A percentile compares a stretch with the other conserved stretches of the same genome.
Evolutionary conservation across 2,329 filamentous ascomycete species (phyloP).

Genomic region (Lachnellula arida): DNA sequence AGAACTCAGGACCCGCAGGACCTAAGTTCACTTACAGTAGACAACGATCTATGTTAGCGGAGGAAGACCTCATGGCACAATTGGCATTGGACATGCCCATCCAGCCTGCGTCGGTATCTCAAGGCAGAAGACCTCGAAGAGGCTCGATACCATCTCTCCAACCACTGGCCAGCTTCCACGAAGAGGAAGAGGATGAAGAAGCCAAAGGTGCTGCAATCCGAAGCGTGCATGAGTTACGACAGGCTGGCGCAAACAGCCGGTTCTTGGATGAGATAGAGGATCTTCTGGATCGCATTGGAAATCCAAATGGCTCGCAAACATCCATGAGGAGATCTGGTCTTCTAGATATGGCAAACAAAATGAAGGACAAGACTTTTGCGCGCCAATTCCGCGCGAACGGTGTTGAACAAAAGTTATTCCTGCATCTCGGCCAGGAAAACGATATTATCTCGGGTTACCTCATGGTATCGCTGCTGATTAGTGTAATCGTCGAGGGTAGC

Average conservation of each 20-base stretch:
- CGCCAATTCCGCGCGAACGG: constrained; percentile 70
- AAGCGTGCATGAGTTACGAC: constrained; percentile 61
- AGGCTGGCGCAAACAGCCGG: constrained; percentile 62
- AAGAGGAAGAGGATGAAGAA: constrained; percentile 27
- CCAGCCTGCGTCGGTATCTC: constrained; percentile 11
- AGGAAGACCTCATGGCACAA: constrained; percentile 30
- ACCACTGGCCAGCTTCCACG: constrained; percentile 26
- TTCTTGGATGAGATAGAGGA: constrained; percentile 64
- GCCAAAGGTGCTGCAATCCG: constrained; percentile 43
- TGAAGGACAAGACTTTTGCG: constrained; percentile 58
- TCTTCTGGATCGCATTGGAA: constrained; percentile 55
- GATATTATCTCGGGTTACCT: constrained; percentile 61
- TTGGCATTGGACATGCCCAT: constrained; percentile 28
- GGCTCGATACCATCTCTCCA: constrained; percentile 26
- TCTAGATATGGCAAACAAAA: constrained; percentile 54
- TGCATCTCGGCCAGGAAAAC: constrained; percentile 52
- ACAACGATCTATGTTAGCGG: constrained; percentile 32
- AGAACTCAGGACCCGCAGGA: constrained; percentile 27
- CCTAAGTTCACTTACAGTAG: constrained; percentile 32
- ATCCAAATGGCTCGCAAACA: constrained; percentile 41
- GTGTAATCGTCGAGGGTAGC: constrained; percentile 56
- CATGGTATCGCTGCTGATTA: constrained; percentile 58
- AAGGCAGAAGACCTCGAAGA: constrained; percentile 19
- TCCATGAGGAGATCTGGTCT: constrained; percentile 55
- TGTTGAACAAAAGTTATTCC: constrained; percentile 64